Evolutionary conservation across 2,329 filamentous ascomycete genomes (phyloP).

Genomic region (Microdochium nivale): DNA sequence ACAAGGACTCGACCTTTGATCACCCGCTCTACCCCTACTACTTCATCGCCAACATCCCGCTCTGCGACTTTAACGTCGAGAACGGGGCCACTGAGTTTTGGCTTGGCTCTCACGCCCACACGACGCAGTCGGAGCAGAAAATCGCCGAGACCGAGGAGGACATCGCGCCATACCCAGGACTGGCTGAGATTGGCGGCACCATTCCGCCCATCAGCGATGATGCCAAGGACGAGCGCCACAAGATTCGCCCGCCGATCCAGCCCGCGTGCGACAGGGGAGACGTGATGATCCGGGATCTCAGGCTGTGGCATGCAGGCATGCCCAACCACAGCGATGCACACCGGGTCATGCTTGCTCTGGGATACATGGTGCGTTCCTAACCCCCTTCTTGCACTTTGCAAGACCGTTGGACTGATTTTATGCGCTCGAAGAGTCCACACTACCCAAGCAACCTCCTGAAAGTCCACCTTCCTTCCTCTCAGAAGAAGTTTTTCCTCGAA

Average conservation of each 20-base stretch:
- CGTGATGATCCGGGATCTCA: constrained; percentile 19
- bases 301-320: constrained; percentile 23
- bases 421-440: background rate
- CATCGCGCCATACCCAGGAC: background rate
- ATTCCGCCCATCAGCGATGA: constrained; percentile 7
- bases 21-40: constrained; percentile 27
- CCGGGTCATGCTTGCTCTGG: constrained; percentile 17
- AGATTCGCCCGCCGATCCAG: constrained; percentile 17
- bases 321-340: constrained; percentile 15
- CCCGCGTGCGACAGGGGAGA: constrained; percentile 14
- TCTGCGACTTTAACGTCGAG: constrained; percentile 21
- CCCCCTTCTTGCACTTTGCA: background rate
- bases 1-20: constrained; percentile 26
- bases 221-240: constrained; percentile 10
- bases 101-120: constrained; percentile 27
- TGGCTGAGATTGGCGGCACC: constrained; percentile 1
- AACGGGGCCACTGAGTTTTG: constrained; percentile 31
- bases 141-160: constrained; percentile 10
- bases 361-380: constrained; percentile 11
- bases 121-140: constrained; percentile 20
- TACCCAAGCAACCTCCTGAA: background rate
- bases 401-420: background rate
- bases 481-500: background rate
- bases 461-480: background rate
- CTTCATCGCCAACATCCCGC: constrained; percentile 28